These are phyloP conservation scores for Porcisia hertigi DNA, from an alignment of 208 protist genomes.

Conservation along the genomic window DNA sequence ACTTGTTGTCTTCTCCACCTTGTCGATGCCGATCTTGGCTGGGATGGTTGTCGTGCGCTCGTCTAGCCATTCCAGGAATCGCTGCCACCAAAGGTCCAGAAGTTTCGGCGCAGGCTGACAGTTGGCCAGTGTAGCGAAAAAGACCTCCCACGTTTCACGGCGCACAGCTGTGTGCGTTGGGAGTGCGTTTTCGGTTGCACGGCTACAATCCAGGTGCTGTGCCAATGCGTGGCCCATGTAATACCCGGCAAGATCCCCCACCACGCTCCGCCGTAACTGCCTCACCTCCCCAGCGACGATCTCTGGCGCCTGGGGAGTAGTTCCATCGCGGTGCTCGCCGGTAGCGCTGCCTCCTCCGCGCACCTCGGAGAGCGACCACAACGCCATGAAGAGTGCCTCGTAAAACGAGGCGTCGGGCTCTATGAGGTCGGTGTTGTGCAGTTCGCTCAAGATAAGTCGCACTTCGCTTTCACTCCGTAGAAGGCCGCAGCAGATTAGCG, in stretches of 20 bases:
- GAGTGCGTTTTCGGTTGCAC: not conserved
- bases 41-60: not conserved
- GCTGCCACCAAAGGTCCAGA: constrained; percentile 80
- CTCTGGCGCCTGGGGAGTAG: not conserved
- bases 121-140: constrained; percentile 57
- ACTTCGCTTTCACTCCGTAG: constrained; percentile 39
- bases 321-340: not conserved
- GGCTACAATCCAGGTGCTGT: not conserved
- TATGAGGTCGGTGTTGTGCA: constrained; percentile 50
- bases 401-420: constrained; percentile 53
- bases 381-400: constrained; percentile 37
- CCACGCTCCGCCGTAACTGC: constrained; percentile 25
- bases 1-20: not conserved
- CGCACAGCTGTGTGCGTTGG: constrained; percentile 11
- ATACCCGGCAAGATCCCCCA: constrained; percentile 57
- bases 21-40: constrained; percentile 11
- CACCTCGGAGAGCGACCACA: constrained; percentile 15
- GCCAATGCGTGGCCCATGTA: constrained; percentile 75
- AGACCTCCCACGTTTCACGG: constrained; percentile 52
- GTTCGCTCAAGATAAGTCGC: constrained; percentile 48
- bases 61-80: constrained; percentile 38
- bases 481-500: constrained; percentile 45
- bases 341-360: not conserved
- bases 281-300: constrained; percentile 30
- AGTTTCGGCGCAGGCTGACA: constrained; percentile 67